A percentile compares a stretch with the other conserved stretches of the same genome.
Conservation (phyloP, 2,329 filamentous ascomycete species). For the Diplocarpon mali region DNA sequence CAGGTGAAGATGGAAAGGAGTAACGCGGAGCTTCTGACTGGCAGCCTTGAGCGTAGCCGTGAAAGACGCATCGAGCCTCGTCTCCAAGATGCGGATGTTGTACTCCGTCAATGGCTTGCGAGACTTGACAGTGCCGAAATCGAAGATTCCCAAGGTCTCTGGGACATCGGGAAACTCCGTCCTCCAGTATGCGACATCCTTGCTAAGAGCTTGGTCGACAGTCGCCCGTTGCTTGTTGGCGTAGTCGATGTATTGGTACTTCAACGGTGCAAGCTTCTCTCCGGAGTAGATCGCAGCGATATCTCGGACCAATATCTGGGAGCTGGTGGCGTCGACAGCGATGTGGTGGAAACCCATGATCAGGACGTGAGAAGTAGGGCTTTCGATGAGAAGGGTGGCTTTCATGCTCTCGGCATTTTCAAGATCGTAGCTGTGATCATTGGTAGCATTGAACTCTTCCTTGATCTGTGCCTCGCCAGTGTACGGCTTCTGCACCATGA, state of each 20-base stretch:
- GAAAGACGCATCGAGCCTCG: constrained; percentile 2
- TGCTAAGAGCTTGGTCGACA: constrained; percentile 23
- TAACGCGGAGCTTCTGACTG: constrained; percentile 22
- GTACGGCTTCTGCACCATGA: constrained; percentile 8
- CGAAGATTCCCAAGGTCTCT: constrained; percentile 26
- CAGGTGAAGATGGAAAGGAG: constrained; percentile 37
- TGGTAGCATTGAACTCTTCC: constrained; percentile 7
- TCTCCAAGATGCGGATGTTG: constrained; percentile 7
- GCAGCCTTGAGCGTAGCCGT: constrained; percentile 4
- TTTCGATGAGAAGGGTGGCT: constrained; percentile 3
- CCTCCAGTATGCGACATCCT: constrained; percentile 29
- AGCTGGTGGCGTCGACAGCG: constrained; percentile 36
- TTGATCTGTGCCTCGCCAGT: constrained; percentile 8
- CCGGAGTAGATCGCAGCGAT: constrained; percentile 33
- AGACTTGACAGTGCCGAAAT: constrained; percentile 20
- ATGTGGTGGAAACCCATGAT: constrained; percentile 38
- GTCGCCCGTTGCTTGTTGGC: constrained; percentile 26
- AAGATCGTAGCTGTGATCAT: constrained; percentile 5
- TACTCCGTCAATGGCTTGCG: constrained; percentile 7
- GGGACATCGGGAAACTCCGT: constrained; percentile 20
- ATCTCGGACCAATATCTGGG: constrained; percentile 32
- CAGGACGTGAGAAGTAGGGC: constrained; percentile 28
- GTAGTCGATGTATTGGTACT: constrained; percentile 28
- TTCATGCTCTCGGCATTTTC: constrained; percentile 5
- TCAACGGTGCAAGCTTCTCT: constrained; percentile 9